Evolutionary conservation across 2,329 filamentous ascomycete genomes (phyloP), one percentile per base, ranked within the genome.

Genomic region (Apiospora koreana): DNA sequence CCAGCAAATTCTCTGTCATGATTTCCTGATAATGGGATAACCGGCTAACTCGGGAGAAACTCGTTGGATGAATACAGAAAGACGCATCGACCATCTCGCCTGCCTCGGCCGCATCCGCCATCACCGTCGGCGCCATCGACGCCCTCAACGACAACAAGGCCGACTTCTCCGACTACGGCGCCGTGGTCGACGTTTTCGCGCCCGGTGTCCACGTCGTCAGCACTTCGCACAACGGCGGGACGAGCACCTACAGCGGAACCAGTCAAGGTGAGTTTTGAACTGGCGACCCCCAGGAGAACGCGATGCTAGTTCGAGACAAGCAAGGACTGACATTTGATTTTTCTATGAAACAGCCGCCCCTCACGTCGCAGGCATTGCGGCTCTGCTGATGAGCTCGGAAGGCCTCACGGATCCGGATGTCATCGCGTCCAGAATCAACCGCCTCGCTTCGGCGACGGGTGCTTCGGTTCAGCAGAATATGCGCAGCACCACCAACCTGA

Each of bases 101-200:
- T 16, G 75, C 68, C 1, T 73, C 71, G n/a, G 75, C 69, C n/a
- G 4, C 54, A 5, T 42, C 62, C 18, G 75, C 71, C 41, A 71
- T 73, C 73, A 74, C 73, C 31, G 71, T 75, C 58, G 78, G 74
- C 54, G 75, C 69, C 35, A 54, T 71, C 41, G 69, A 72, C 42
- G 21, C 54, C 10, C 5, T 21, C 25, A 70, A 64, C 28, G 71
- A 74, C 67, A 69, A 14, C 23, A 48, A 54, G 10, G 69, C 73
- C 25, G 18, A 45, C 42, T 76, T 74, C 65, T 72, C 69, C 65
- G 76, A 76, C 72, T 75, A 71, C 54, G 74, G 74, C 41, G 18
- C 50, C 7, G 41, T 12, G 8, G 62, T 76, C 48, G 73, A 75
- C 65, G 66, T 75, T 35, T 70, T 71, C 35, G 75, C 73, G 25